Conservation (phyloP, 2,329 filamentous ascomycete genomes). For the Cercospora zeina region DNA sequence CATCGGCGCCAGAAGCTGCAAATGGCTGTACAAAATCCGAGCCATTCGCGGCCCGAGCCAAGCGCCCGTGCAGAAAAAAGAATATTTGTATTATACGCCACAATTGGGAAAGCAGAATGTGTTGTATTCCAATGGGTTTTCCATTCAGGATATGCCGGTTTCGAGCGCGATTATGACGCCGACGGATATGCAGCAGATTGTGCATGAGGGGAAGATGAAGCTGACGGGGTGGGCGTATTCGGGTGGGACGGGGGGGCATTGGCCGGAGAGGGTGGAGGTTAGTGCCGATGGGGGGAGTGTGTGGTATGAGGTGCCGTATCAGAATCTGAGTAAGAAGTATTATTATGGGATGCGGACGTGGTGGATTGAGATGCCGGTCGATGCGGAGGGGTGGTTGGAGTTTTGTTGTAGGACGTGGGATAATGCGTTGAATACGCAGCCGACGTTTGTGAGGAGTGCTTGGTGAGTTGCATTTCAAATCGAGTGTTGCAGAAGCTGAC, state of each 20-base stretch:
- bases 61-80: conserved; percentile 64
- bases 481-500: conserved; percentile 6
- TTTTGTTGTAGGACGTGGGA: conserved; percentile 50
- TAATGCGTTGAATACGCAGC: conserved; percentile 51
- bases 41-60: conserved; percentile 58
- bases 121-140: conserved; percentile 56
- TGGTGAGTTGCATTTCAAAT: conserved; percentile 43
- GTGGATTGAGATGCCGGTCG: conserved; percentile 62
- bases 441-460: conserved; percentile 46
- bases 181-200: conserved; percentile 59
- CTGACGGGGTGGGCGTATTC: conserved; percentile 52
- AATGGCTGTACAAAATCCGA: conserved; percentile 66
- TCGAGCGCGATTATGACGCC: conserved; percentile 67
- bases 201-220: conserved; percentile 61
- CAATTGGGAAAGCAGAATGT: conserved; percentile 67
- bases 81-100: conserved; percentile 69
- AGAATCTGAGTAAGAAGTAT: conserved; percentile 63
- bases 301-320: conserved; percentile 64
- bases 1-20: conserved; percentile 67
- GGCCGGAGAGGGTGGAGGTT: conserved; percentile 63
- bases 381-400: conserved; percentile 52
- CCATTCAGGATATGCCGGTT: conserved; percentile 72
- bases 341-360: conserved; percentile 66
- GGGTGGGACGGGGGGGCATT: conserved; percentile 44
- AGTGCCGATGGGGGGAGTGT: conserved; percentile 62